These are phyloP conservation scores for Plasmopara viticola DNA, from an alignment of 352 stramenopile genomes.

Conservation along the genomic window DNA sequence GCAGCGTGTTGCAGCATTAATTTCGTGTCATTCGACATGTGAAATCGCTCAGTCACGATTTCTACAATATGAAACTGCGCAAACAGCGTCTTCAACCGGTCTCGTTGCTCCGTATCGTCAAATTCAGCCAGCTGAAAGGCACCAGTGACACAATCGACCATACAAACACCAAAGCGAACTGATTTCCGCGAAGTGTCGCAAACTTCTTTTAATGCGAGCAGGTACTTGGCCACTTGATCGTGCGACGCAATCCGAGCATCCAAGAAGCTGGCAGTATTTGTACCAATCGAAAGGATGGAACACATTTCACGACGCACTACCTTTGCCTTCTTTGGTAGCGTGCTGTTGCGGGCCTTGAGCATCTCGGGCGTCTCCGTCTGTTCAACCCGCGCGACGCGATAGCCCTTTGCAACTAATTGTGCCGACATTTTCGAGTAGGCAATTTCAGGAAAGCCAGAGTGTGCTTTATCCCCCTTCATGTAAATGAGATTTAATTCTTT, in stretches of 20 bases:
- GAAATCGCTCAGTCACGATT: conserved; percentile 71
- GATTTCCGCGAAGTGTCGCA: conserved; percentile 48
- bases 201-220: conserved; percentile 69
- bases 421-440: conserved; percentile 96
- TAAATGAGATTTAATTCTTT: conserved; percentile 95
- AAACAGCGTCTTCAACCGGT: conserved; percentile 94
- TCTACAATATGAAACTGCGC: conserved; percentile 83
- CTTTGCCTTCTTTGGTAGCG: conserved; percentile 66
- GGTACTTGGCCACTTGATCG: conserved; percentile 39
- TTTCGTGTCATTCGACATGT: conserved; percentile 58
- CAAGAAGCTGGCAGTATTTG: conserved; percentile 93
- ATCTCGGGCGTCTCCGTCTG: conserved; percentile 98
- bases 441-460: conserved; percentile 98
- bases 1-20: conserved; percentile 70
- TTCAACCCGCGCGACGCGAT: conserved; percentile 97
- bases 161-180: conserved; percentile 90
- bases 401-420: conserved; percentile 93
- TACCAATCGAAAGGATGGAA: conserved; percentile 92
- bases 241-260: conserved; percentile 73
- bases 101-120: conserved; percentile 93
- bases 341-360: conserved; percentile 91
- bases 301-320: conserved; percentile 94
- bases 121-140: conserved; percentile 96
- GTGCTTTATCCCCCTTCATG: conserved; percentile 98
- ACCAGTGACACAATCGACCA: conserved; percentile 92